Evolutionary conservation across 1,284 basidiomycete species (phyloP).

Genomic region (Stygiomarasmius scandens): DNA sequence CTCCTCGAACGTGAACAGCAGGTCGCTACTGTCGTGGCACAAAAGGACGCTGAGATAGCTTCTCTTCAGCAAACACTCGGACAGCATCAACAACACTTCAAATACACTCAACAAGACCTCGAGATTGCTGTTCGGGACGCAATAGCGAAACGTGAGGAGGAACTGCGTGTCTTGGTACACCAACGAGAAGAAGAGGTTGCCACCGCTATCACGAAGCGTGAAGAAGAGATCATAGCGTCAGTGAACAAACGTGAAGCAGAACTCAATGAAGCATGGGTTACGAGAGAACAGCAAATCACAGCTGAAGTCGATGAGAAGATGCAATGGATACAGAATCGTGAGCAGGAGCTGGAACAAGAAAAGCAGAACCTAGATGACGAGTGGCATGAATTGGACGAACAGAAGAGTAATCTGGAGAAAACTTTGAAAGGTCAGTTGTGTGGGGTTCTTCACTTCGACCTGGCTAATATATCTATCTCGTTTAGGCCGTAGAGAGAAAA

Average conservation of each 20-base stretch:
- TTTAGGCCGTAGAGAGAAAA: conserved; percentile 53
- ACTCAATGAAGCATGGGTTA: conserved; percentile 64
- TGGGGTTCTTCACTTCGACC: background rate
- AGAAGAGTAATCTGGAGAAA: too few species aligned
- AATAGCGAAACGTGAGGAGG: conserved; percentile 64
- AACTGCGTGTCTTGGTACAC: conserved; percentile 63
- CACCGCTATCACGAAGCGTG: conserved; percentile 60
- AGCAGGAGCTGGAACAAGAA: conserved; percentile 56
- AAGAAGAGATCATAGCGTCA: conserved; percentile 73
- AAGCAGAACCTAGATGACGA: conserved; percentile 50
- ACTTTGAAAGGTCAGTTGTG: conserved; percentile 16
- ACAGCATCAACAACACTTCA: conserved; percentile 38
- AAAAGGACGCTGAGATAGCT: conserved; percentile 63
- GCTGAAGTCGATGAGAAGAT: conserved; percentile 57
- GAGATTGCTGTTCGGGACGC: conserved; percentile 62
- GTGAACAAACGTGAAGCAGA: conserved; percentile 70
- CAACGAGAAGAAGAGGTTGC: conserved; percentile 74
- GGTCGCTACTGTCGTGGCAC: conserved; percentile 45
- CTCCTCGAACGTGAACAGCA: conserved; percentile 59
- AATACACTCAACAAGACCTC: conserved; percentile 42
- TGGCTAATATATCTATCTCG: conserved; percentile 1
- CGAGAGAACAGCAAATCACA: conserved; percentile 58
- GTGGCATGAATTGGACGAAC: conserved; percentile 45
- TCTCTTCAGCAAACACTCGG: conserved; percentile 48
- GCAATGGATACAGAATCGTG: conserved; percentile 52